Evolutionary conservation across 1,139 yeast genomes (phyloP).

Genomic region (Hansenula sp.): DNA sequence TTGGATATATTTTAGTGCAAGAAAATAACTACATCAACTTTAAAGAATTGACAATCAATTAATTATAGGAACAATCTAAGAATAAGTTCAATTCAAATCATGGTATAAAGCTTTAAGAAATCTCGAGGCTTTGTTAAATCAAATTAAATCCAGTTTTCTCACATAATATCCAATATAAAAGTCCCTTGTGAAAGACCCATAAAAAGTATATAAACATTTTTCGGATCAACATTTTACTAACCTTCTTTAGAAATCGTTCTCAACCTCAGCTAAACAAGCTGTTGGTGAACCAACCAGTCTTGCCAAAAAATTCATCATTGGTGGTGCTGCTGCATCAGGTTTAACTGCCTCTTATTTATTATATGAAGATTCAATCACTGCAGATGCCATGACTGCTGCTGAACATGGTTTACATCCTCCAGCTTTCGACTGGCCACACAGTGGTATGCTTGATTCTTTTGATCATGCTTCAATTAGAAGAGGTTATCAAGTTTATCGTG

Average conservation of each 20-base stretch:
- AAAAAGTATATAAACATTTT: no score
- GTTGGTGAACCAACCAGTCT: slow-evolving; percentile 35
- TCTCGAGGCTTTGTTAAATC: no score
- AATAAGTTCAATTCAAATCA: no score
- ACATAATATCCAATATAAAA: no score
- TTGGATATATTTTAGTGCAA: no score
- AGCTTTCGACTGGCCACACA: slow-evolving; percentile 88
- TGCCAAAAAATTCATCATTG: slow-evolving; percentile 53
- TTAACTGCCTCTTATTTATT: slow-evolving; percentile 69
- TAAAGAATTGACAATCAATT: no score
- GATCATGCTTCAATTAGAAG: slow-evolving; percentile 98
- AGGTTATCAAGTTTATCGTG: slow-evolving; percentile 98
- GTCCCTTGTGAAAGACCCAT: no score
- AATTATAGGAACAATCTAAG: no score
- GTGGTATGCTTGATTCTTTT: slow-evolving; percentile 85
- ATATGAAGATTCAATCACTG: slow-evolving; percentile 76
- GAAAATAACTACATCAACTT: no score
- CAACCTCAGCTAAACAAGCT: slow-evolving; percentile 26
- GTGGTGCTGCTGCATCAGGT: slow-evolving; percentile 66
- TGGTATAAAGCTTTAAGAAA: no score
- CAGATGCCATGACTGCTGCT: slow-evolving; percentile 97
- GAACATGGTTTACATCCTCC: slow-evolving; percentile 99
- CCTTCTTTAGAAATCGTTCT: slow-evolving; percentile 22
- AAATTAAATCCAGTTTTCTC: no score
- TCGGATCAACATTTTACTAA: slow-evolving; percentile 3